Percentiles rank a stretch among this genome's conserved stretches.
Evolutionary conservation across 1,284 basidiomycete species (phyloP).

Genomic region (Pseudozyma sp.): DNA sequence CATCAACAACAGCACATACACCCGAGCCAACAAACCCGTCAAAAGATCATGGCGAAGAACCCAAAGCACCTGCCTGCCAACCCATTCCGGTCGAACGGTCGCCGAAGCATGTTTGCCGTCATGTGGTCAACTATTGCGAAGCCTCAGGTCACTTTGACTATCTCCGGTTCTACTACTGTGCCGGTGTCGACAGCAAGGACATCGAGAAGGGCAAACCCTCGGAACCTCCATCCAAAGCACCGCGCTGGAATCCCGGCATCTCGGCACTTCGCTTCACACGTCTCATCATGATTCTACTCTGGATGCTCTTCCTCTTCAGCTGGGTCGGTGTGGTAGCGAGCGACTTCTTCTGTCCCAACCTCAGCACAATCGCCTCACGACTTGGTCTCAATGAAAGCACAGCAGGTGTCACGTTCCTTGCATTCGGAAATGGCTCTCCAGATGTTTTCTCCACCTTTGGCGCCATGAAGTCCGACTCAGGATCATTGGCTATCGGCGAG

Average conservation of each 20-base stretch:
- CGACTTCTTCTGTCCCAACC: slow-evolving; percentile 68
- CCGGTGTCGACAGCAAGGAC: slow-evolving; percentile 22
- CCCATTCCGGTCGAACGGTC: slow-evolving; percentile 37
- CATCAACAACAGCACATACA: slow-evolving; percentile 2
- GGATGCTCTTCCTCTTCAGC: slow-evolving; percentile 65
- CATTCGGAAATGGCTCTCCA: slow-evolving; percentile 70
- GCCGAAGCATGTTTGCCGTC: slow-evolving; percentile 49
- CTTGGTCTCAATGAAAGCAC: slow-evolving; percentile 66
- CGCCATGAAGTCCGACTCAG: slow-evolving; percentile 86
- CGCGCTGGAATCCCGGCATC: slow-evolving; percentile 26
- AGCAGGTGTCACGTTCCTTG: slow-evolving; percentile 67
- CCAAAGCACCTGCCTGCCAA: slow-evolving; percentile 25
- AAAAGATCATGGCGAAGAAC: slow-evolving; percentile 14
- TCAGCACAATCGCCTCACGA: slow-evolving; percentile 59
- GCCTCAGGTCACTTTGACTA: slow-evolving; percentile 57
- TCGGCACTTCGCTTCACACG: slow-evolving; percentile 36
- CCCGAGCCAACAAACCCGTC: slow-evolving; percentile 8
- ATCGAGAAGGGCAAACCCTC: slow-evolving; percentile 24
- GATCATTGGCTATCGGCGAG: slow-evolving; percentile 91
- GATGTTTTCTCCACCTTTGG: slow-evolving; percentile 87
- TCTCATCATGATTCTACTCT: slow-evolving; percentile 42
- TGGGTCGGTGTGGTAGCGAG: slow-evolving; percentile 65
- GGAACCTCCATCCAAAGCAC: slow-evolving; percentile 13
- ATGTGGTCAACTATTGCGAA: slow-evolving; percentile 52
- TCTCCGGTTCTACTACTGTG: slow-evolving; percentile 64